phyloP scores from a whole-genome alignment of 164 flowering plant species.

The Umbellularia californica region DNA sequence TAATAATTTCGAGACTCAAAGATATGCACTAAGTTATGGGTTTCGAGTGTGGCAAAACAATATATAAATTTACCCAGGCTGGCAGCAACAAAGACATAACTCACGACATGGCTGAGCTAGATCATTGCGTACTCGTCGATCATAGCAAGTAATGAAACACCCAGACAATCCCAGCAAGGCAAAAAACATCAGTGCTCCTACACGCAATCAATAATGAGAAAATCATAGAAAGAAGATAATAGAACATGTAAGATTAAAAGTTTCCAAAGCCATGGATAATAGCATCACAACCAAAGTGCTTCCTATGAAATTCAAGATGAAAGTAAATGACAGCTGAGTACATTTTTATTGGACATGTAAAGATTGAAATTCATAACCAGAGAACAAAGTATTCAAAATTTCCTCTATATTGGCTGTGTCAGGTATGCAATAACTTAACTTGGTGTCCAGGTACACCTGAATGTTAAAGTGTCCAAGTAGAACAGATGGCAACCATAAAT shows the following conservation, averaged over 20 bases:
- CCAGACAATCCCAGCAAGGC: constrained; percentile 94
- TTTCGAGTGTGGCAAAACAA: background rate
- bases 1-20: background rate
- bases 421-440: background rate
- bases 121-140: constrained; percentile 89
- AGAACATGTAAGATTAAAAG: too few species aligned
- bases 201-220: constrained; percentile 7
- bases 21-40: background rate
- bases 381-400: background rate
- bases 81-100: constrained; percentile 95
- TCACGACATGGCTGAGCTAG: constrained; percentile 98
- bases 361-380: background rate
- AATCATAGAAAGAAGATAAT: too few species aligned
- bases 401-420: background rate
- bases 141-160: constrained; percentile 97
- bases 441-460: too few species aligned
- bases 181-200: constrained; percentile 96
- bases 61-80: constrained; percentile 71
- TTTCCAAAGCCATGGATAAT: background rate
- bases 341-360: background rate
- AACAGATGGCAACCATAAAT: too few species aligned
- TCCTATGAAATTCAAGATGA: background rate
- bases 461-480: too few species aligned
- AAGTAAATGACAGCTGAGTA: background rate
- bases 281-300: background rate